phyloP scores from a whole-genome alignment of 1,284 basidiomycete species.

The Ustilago esculenta region DNA sequence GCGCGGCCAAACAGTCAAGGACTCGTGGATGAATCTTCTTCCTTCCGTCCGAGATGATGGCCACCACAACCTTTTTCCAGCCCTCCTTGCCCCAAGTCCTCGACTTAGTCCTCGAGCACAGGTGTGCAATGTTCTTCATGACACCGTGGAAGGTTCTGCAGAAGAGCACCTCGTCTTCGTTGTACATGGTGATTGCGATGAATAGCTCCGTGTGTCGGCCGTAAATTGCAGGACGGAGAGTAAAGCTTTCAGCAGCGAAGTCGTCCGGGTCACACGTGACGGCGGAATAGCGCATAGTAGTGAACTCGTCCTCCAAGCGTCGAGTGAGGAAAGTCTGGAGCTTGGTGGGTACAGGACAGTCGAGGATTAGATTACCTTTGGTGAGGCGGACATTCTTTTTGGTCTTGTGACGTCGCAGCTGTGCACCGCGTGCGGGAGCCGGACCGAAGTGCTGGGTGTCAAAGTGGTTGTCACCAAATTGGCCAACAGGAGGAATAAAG shows the following conservation, averaged over 20 bases:
- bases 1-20: slow-evolving; percentile 77
- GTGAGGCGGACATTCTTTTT: slow-evolving; percentile 68
- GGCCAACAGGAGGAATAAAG: not conserved
- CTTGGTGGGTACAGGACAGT: slow-evolving; percentile 66
- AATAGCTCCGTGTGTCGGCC: slow-evolving; percentile 88
- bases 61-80: slow-evolving; percentile 81
- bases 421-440: slow-evolving; percentile 58
- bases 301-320: slow-evolving; percentile 83
- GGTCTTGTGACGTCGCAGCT: slow-evolving; percentile 64
- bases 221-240: slow-evolving; percentile 83
- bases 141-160: slow-evolving; percentile 94
- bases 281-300: slow-evolving; percentile 72
- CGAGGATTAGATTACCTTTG: slow-evolving; percentile 67
- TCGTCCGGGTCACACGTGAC: slow-evolving; percentile 76
- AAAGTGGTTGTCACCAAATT: slow-evolving; percentile 31
- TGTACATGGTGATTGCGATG: slow-evolving; percentile 82
- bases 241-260: slow-evolving; percentile 83
- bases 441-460: slow-evolving; percentile 65
- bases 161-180: slow-evolving; percentile 92
- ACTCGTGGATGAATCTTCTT: slow-evolving; percentile 91
- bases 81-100: slow-evolving; percentile 94
- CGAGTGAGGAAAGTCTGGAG: slow-evolving; percentile 75
- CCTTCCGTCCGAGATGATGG: slow-evolving; percentile 91
- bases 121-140: slow-evolving; percentile 73
- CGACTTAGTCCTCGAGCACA: slow-evolving; percentile 91